These are phyloP conservation scores for Eucalyptus coolabah DNA, from an alignment of 345 rosid genomes.

Conservation along the genomic window DNA sequence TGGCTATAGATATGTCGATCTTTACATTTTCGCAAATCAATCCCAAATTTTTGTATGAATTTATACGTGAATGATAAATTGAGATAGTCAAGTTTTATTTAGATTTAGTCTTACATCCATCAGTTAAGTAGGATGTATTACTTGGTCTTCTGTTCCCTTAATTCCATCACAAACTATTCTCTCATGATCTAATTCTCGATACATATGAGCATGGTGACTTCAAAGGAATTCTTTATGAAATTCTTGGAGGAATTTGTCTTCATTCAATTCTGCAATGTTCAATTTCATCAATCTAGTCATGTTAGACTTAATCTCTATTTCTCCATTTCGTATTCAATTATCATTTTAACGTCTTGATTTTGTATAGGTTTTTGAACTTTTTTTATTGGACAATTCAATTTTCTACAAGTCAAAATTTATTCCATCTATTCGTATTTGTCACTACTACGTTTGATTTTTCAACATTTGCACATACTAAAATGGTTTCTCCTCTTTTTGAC, in stretches of 20 bases:
- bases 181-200: background rate
- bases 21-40: no score
- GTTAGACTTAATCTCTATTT: background rate
- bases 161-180: background rate
- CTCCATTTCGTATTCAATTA: background rate
- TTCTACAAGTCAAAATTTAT: background rate
- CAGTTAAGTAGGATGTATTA: background rate
- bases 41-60: no score
- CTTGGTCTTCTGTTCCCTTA: background rate
- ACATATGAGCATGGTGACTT: background rate
- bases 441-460: background rate
- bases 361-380: no score
- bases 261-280: background rate
- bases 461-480: background rate
- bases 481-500: background rate
- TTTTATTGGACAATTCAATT: background rate
- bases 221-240: background rate
- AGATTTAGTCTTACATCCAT: background rate
- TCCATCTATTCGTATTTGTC: background rate
- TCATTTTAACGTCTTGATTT: background rate
- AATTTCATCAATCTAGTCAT: background rate
- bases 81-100: fast-evolving
- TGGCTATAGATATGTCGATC: no score
- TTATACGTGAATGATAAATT: no score
- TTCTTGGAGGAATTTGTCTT: background rate